Conservation (phyloP, 2,329 filamentous ascomycete species). For the Stagonosporopsis rhizophila region DNA sequence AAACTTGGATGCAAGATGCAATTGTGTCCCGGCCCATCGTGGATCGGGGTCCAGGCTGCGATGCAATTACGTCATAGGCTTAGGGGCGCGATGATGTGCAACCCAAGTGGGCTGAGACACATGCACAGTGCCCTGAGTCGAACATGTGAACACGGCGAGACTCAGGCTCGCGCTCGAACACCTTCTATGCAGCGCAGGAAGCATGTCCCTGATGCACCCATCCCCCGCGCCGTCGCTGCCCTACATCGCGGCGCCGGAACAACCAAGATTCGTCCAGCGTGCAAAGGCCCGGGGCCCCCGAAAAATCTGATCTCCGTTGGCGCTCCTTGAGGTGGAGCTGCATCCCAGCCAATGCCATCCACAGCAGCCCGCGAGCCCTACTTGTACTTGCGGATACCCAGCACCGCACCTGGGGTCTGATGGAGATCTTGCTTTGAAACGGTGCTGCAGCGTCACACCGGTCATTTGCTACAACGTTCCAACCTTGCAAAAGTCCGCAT, state of each 20-base stretch:
- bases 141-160: constrained; percentile 5
- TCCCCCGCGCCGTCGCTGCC: background rate
- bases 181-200: background rate
- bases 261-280: background rate
- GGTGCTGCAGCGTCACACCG: constrained; percentile 2
- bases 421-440: constrained; percentile 7
- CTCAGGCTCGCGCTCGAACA: background rate
- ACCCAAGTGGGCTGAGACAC: constrained; percentile 10
- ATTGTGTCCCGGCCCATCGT: constrained; percentile 6
- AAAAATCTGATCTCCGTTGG: constrained; percentile 11
- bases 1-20: constrained; percentile 11
- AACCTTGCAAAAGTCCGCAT: background rate
- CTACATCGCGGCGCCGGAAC: background rate
- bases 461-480: constrained; percentile 3
- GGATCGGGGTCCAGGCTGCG: background rate
- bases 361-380: background rate
- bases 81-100: constrained; percentile 2
- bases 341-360: constrained; percentile 2
- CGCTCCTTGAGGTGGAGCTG: constrained; percentile 3
- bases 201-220: background rate
- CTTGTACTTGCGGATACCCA: background rate
- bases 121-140: background rate
- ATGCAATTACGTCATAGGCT: constrained; percentile 7
- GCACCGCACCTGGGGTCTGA: constrained; percentile 1
- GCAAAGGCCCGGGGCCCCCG: no score